phyloP scores from a whole-genome alignment of 108 stramenopile species.

The Skeletonema marinoi region DNA sequence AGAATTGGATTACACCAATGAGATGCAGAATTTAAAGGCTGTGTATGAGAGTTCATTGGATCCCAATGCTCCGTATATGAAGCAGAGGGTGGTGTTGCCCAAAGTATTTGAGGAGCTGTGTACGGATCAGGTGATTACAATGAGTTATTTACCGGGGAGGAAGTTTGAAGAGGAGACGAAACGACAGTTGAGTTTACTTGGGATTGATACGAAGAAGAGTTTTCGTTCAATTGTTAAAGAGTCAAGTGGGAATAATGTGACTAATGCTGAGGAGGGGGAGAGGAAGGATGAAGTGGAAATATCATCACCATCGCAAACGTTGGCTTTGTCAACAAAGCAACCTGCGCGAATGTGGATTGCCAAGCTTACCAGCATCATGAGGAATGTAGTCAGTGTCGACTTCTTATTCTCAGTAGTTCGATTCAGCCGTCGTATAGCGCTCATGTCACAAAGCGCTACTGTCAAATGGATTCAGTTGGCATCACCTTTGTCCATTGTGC shows the following conservation, averaged over 20 bases:
- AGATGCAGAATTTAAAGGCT: conserved; percentile 56
- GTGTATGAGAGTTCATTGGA: conserved; percentile 67
- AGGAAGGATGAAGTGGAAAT: neutral
- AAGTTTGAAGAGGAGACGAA: conserved; percentile 77
- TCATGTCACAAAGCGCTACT: conserved; percentile 52
- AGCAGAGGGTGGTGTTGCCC: conserved; percentile 59
- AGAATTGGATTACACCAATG: conserved; percentile 69
- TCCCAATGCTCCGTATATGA: conserved; percentile 59
- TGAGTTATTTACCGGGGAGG: conserved; percentile 74
- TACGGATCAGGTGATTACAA: conserved; percentile 67
- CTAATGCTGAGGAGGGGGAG: neutral
- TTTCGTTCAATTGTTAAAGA: conserved; percentile 48
- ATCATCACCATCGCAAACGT: neutral
- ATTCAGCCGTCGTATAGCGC: conserved; percentile 39
- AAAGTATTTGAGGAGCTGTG: conserved; percentile 57
- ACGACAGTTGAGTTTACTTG: conserved; percentile 56
- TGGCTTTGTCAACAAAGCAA: conserved; percentile 17
- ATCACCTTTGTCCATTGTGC: conserved; percentile 32
- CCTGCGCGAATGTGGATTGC: conserved; percentile 28
- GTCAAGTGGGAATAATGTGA: neutral
- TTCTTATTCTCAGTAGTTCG: conserved; percentile 56
- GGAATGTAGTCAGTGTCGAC: conserved; percentile 62
- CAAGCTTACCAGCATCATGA: conserved; percentile 20
- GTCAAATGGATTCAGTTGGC: conserved; percentile 50
- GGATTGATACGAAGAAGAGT: conserved; percentile 63